phyloP scores from a whole-genome alignment of 2,329 filamentous ascomycete genomes.

The Cylindrodendrum hubeiense region DNA sequence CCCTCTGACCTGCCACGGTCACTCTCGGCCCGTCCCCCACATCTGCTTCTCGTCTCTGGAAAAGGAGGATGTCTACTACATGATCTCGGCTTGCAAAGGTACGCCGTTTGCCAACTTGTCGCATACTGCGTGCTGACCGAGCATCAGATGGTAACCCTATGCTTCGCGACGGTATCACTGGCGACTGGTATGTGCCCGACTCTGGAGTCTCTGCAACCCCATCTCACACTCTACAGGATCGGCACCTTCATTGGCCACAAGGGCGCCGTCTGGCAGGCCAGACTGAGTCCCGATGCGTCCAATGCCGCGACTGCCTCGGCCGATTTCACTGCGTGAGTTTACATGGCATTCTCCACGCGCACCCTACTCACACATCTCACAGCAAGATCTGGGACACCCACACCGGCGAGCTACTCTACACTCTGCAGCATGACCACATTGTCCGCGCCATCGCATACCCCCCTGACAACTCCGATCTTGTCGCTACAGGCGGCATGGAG shows the following conservation, averaged over 20 bases:
- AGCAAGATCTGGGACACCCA: slow-evolving; percentile 98
- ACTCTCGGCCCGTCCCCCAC: slow-evolving; percentile 92
- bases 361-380: slow-evolving; percentile 45
- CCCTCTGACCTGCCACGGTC: slow-evolving; percentile 92
- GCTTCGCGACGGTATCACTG: slow-evolving; percentile 95
- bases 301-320: slow-evolving; percentile 94
- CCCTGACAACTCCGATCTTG: slow-evolving; percentile 81
- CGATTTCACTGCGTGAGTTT: slow-evolving; percentile 89
- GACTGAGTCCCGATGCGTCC: slow-evolving; percentile 87
- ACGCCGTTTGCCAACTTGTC: slow-evolving; percentile 34
- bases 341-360: background rate
- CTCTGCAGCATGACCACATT: slow-evolving; percentile 93
- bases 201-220: background rate
- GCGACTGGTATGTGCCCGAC: slow-evolving; percentile 77
- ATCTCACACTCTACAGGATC: slow-evolving; percentile 74
- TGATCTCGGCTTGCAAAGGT: slow-evolving; percentile 96
- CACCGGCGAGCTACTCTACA: slow-evolving; percentile 88
- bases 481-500: slow-evolving; percentile 95
- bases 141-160: slow-evolving; percentile 92
- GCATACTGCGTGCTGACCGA: slow-evolving; percentile 37
- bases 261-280: slow-evolving; percentile 96
- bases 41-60: slow-evolving; percentile 88
- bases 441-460: slow-evolving; percentile 94
- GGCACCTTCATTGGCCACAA: slow-evolving; percentile 99
- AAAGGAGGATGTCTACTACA: slow-evolving; percentile 87